Conservation (phyloP, 257 asterid species). For the Nicotiana tabacum region DNA sequence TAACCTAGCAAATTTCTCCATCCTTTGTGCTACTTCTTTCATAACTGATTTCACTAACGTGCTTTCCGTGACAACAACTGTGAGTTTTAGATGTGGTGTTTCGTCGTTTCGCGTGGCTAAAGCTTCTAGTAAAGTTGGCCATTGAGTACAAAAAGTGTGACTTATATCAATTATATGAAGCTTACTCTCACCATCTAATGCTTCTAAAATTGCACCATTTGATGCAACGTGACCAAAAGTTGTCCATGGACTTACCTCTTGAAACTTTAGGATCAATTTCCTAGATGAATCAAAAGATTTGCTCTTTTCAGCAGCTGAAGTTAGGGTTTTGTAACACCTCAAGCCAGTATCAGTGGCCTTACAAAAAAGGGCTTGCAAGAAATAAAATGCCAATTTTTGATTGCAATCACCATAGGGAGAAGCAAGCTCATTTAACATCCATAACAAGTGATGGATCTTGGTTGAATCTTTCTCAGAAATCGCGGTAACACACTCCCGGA, state of each 20-base stretch:
- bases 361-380: constrained; percentile 77
- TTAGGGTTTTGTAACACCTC: constrained; percentile 60
- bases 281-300: constrained; percentile 62
- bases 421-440: constrained; percentile 91
- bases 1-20: constrained; percentile 80
- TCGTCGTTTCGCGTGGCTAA: constrained; percentile 75
- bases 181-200: constrained; percentile 58
- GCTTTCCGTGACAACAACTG: constrained; percentile 44
- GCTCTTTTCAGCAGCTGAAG: constrained; percentile 47
- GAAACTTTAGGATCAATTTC: constrained; percentile 58
- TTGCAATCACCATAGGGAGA: constrained; percentile 95
- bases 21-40: constrained; percentile 70
- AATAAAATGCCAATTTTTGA: constrained; percentile 73
- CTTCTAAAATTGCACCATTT: constrained; percentile 84
- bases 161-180: constrained; percentile 79
- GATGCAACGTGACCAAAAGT: constrained; percentile 94
- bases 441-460: constrained; percentile 67
- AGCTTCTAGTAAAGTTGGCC: constrained; percentile 89
- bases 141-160: constrained; percentile 83
- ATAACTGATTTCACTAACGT: constrained; percentile 37
- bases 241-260: constrained; percentile 94
- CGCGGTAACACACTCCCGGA: constrained; percentile 66
- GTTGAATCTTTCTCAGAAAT: constrained; percentile 54
- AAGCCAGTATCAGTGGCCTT: constrained; percentile 68
- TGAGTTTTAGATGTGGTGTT: constrained; percentile 66